A percentile compares a stretch with the other conserved stretches of the same genome.
Conservation (phyloP, 805 yeast genomes). For the Lipomyces starkeyi region DNA sequence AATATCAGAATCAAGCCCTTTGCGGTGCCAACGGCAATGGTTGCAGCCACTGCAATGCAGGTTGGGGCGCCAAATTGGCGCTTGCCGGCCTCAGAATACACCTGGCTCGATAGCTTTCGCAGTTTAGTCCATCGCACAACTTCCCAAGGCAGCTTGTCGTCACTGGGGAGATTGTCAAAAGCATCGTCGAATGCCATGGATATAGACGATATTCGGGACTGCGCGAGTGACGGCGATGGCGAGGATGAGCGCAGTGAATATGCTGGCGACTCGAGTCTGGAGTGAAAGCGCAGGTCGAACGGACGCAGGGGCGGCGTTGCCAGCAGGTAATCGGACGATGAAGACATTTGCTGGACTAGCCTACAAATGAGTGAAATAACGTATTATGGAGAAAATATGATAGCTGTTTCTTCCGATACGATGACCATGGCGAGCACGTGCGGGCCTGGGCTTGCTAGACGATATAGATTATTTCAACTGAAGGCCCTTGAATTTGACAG, state of each 20-base stretch:
- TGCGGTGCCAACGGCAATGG: slow-evolving; percentile 71
- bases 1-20: slow-evolving; percentile 70
- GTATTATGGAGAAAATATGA: not conserved
- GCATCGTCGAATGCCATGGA: slow-evolving; percentile 33
- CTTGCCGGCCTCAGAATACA: slow-evolving; percentile 47
- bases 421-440: not conserved
- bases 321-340: slow-evolving; percentile 28
- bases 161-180: slow-evolving; percentile 28
- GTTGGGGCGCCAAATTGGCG: slow-evolving; percentile 60
- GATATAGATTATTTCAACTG: not conserved
- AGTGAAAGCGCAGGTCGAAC: slow-evolving; percentile 36
- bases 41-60: slow-evolving; percentile 52
- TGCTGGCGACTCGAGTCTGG: slow-evolving; percentile 36
- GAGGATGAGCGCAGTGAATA: slow-evolving; percentile 33
- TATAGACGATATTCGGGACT: slow-evolving; percentile 31
- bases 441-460: not conserved
- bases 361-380: not conserved
- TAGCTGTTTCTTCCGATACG: not conserved
- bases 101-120: slow-evolving; percentile 47
- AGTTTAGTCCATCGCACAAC: slow-evolving; percentile 52
- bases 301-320: slow-evolving; percentile 34
- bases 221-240: slow-evolving; percentile 29
- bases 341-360: slow-evolving; percentile 13
- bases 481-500: not conserved
- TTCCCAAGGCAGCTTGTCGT: slow-evolving; percentile 38